Evolutionary conservation across 768 basidiomycete species (phyloP).

Genomic region (Rhodotorula toruloides): DNA sequence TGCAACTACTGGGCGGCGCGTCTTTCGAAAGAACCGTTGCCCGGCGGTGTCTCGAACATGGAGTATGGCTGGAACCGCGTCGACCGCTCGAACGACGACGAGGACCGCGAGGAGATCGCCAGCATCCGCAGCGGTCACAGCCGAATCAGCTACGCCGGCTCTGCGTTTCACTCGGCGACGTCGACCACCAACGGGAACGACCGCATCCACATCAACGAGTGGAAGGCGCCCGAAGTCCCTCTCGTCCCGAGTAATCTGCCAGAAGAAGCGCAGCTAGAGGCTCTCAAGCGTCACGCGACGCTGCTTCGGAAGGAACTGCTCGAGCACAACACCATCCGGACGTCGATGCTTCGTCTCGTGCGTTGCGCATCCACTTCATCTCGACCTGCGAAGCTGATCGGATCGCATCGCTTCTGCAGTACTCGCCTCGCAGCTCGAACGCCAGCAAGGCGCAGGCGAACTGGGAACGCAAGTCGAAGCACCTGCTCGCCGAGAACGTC

Average conservation of each 20-base stretch:
- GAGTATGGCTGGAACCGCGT: slow-evolving; percentile 97
- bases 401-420: slow-evolving; percentile 53
- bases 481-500: slow-evolving; percentile 82
- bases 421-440: slow-evolving; percentile 68
- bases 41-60: slow-evolving; percentile 97
- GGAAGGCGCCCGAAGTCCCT: slow-evolving; percentile 85
- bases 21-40: slow-evolving; percentile 86
- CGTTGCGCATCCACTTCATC: slow-evolving; percentile 39
- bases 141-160: slow-evolving; percentile 67
- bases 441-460: slow-evolving; percentile 69
- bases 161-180: slow-evolving; percentile 50
- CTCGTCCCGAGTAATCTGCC: slow-evolving; percentile 76
- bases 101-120: slow-evolving; percentile 45
- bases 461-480: slow-evolving; percentile 88
- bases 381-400: background rate
- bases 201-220: slow-evolving; percentile 75
- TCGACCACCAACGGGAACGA: slow-evolving; percentile 50
- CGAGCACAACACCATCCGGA: slow-evolving; percentile 72
- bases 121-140: slow-evolving; percentile 50
- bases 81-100: slow-evolving; percentile 40
- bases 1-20: slow-evolving; percentile 99
- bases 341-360: slow-evolving; percentile 76
- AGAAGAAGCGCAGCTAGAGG: slow-evolving; percentile 88
- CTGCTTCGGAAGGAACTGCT: slow-evolving; percentile 72
- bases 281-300: slow-evolving; percentile 71